phyloP scores from a whole-genome alignment of 192 early-diverging fungal genomes.

The Backusella westeae region DNA sequence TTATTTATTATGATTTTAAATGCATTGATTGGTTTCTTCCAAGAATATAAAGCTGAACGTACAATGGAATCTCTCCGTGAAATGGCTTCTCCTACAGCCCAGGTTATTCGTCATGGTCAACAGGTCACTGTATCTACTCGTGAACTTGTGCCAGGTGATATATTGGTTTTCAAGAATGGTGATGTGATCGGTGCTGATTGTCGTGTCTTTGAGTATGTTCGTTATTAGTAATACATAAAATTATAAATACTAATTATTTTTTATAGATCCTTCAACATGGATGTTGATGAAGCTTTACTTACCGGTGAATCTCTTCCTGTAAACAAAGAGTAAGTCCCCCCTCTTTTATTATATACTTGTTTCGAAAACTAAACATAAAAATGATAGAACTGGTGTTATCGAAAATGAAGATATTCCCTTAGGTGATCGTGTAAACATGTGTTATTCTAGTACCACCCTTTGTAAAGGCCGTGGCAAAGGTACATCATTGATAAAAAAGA shows the following conservation, averaged over 20 bases:
- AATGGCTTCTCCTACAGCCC: constrained; percentile 85
- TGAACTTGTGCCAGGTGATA: constrained; percentile 87
- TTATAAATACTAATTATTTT: not conserved
- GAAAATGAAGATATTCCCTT: constrained; percentile 68
- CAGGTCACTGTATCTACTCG: constrained; percentile 70
- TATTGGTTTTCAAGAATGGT: constrained; percentile 90
- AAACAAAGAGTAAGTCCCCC: constrained; percentile 56
- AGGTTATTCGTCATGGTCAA: constrained; percentile 82
- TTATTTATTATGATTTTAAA: constrained; percentile 85
- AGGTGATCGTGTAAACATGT: constrained; percentile 90
- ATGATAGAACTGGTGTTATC: constrained; percentile 50
- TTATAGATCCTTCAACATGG: constrained; percentile 81
- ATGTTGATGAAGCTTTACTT: constrained; percentile 91
- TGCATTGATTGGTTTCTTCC: constrained; percentile 89
- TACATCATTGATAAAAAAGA: not conserved
- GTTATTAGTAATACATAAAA: not conserved
- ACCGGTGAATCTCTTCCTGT: constrained; percentile 91
- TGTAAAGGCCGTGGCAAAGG: constrained; percentile 84
- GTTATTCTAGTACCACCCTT: constrained; percentile 89
- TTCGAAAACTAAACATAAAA: not conserved
- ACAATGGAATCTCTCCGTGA: constrained; percentile 92
- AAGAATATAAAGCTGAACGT: constrained; percentile 94
- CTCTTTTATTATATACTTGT: not conserved
- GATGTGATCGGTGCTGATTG: constrained; percentile 93
- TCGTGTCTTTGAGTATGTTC: constrained; percentile 57